Conservation (phyloP, 148 eudicot species). For the Rhododendron molle region DNA sequence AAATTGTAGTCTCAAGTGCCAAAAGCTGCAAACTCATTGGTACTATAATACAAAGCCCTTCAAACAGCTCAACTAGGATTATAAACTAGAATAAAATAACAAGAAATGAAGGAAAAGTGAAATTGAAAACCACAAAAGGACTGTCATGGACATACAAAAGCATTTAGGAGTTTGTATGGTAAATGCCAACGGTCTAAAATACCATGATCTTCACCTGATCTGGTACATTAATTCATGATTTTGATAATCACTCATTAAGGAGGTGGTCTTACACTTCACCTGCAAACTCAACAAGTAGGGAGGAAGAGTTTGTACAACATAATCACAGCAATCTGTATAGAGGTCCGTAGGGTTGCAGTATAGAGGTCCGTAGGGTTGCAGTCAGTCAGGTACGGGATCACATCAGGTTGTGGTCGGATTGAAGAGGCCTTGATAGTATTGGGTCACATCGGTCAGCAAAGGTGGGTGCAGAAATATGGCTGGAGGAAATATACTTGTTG, state of each 20-base stretch:
- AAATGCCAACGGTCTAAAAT: not conserved
- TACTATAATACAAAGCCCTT: not conserved
- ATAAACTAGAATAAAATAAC: not conserved
- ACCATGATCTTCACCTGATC: not conserved
- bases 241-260: not conserved
- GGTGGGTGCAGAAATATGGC: too few relatives aligned
- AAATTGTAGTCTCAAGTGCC: not conserved
- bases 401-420: too few relatives aligned
- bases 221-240: not conserved
- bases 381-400: too few relatives aligned
- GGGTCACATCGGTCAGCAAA: too few relatives aligned
- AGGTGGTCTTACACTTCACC: not conserved
- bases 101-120: not conserved
- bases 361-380: too few relatives aligned
- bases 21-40: not conserved
- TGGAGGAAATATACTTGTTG: too few relatives aligned
- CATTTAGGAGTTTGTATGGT: not conserved
- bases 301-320: too few relatives aligned
- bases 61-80: not conserved
- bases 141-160: not conserved
- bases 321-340: too few relatives aligned
- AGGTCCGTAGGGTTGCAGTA: too few relatives aligned
- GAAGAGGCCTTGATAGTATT: too few relatives aligned
- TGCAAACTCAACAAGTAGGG: too few relatives aligned
- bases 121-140: not conserved